These are phyloP conservation scores for Penicillium paneum DNA, from an alignment of 2,329 filamentous ascomycete species.

Conservation along the genomic window DNA sequence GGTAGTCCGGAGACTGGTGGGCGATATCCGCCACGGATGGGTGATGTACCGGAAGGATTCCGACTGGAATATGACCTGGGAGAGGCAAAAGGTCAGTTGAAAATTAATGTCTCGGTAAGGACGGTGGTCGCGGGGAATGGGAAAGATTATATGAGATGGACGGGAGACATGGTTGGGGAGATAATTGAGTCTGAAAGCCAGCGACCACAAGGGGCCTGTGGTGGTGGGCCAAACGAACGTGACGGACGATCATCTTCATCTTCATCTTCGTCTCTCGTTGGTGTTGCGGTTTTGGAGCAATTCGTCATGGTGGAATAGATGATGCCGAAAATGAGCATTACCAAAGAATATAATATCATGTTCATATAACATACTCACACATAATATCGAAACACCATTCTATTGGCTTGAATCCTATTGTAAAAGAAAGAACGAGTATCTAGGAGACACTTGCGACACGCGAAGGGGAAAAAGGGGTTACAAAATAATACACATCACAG, in stretches of 20 bases:
- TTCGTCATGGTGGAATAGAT: slow-evolving; percentile 18
- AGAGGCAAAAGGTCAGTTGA: slow-evolving; percentile 7
- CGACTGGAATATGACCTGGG: slow-evolving; percentile 14
- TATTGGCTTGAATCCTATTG: background rate
- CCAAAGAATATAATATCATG: background rate
- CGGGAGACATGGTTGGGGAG: slow-evolving; percentile 18
- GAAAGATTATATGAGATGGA: slow-evolving; percentile 24
- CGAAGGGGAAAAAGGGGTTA: background rate
- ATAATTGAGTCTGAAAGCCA: slow-evolving; percentile 1
- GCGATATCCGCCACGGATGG: slow-evolving; percentile 19
- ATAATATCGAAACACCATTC: background rate
- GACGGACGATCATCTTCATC: background rate
- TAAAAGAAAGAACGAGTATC: background rate
- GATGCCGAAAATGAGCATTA: background rate
- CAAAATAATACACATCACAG: background rate
- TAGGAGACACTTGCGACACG: background rate
- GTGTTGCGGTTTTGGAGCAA: slow-evolving; percentile 26
- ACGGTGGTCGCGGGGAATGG: slow-evolving; percentile 13
- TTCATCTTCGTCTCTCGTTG: slow-evolving; percentile 3
- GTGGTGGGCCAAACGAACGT: background rate
- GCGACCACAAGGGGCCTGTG: background rate
- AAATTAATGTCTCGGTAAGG: slow-evolving; percentile 12
- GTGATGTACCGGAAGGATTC: slow-evolving; percentile 18
- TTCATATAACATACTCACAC: background rate
- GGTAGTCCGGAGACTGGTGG: slow-evolving; percentile 3